phyloP scores from a whole-genome alignment of 75 land plant genomes.

The Selaginella tamariscina region DNA sequence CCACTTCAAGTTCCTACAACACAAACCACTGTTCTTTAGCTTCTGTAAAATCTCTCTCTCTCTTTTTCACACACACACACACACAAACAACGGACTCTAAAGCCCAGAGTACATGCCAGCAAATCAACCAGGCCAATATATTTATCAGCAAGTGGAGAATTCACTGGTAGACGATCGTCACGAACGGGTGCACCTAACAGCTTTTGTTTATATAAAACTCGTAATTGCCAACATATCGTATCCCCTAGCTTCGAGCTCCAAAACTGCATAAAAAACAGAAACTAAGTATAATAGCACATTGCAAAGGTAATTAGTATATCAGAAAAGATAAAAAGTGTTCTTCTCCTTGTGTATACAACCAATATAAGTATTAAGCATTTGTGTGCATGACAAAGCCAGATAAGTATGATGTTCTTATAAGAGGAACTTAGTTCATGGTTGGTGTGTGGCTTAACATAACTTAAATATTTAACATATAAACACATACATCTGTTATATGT shows the following conservation, averaged over 20 bases:
- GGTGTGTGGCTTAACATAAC: no score
- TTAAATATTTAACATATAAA: no score
- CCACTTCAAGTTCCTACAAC: constrained; percentile 26
- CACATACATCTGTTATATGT: no score
- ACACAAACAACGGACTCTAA: no score
- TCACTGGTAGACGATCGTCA: constrained; percentile 14
- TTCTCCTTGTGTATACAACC: no score
- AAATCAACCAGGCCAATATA: constrained; percentile 35
- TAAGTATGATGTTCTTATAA: no score
- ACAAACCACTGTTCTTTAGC: no score
- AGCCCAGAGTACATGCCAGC: constrained; percentile 35
- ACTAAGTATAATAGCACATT: not conserved
- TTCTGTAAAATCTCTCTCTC: no score
- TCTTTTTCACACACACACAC: no score
- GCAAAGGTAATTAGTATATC: no score
- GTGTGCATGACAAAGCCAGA: no score
- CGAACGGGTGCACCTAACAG: constrained; percentile 37
- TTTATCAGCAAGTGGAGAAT: constrained; percentile 21
- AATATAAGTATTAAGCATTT: not conserved
- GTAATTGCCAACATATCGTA: constrained; percentile 24
- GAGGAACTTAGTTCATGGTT: no score
- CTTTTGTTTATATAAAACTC: constrained; percentile 17
- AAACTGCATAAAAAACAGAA: constrained; percentile 16
- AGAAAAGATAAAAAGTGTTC: not conserved
- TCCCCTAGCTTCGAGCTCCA: constrained; percentile 28